phyloP scores from a whole-genome alignment of 2,329 filamentous ascomycete species.

The Verticillium nubilum region DNA sequence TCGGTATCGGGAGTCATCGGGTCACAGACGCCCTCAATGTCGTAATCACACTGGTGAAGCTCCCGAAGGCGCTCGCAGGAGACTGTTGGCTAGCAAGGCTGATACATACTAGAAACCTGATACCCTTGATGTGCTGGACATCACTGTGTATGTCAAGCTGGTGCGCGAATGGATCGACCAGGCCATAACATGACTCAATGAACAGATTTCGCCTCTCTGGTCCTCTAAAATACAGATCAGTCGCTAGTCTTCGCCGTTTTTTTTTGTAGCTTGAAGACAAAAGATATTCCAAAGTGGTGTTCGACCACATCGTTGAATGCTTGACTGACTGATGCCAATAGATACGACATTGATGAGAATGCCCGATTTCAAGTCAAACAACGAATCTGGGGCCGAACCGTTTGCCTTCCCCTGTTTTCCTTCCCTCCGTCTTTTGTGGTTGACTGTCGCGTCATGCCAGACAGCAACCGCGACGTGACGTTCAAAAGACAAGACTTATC shows the following conservation, averaged over 20 bases:
- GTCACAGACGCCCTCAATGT: slow-evolving; percentile 83
- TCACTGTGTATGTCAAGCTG: slow-evolving; percentile 87
- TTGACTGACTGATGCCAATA: background rate
- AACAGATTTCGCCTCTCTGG: slow-evolving; percentile 65
- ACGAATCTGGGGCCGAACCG: too few relatives aligned
- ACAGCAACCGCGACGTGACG: too few relatives aligned
- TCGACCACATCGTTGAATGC: slow-evolving; percentile 68
- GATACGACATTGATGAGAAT: too few relatives aligned
- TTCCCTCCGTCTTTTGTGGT: too few relatives aligned
- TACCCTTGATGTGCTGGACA: slow-evolving; percentile 83
- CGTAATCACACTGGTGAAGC: slow-evolving; percentile 96
- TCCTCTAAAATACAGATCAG: slow-evolving; percentile 73
- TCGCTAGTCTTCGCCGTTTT: slow-evolving; percentile 27
- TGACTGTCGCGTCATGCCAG: too few relatives aligned
- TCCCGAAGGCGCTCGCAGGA: slow-evolving; percentile 76
- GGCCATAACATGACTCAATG: slow-evolving; percentile 74
- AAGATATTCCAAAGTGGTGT: slow-evolving; percentile 71
- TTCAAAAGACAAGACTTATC: too few relatives aligned
- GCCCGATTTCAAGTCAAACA: too few relatives aligned
- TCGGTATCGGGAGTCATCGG: slow-evolving; percentile 90
- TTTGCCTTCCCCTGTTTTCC: too few relatives aligned
- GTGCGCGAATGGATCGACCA: slow-evolving; percentile 84
- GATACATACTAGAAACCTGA: slow-evolving; percentile 81
- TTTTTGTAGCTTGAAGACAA: slow-evolving; percentile 88
- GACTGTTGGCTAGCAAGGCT: slow-evolving; percentile 21